Base-by-base conservation (phyloP, 73 alveolate genomes). In the Effrenium voratum region DNA sequence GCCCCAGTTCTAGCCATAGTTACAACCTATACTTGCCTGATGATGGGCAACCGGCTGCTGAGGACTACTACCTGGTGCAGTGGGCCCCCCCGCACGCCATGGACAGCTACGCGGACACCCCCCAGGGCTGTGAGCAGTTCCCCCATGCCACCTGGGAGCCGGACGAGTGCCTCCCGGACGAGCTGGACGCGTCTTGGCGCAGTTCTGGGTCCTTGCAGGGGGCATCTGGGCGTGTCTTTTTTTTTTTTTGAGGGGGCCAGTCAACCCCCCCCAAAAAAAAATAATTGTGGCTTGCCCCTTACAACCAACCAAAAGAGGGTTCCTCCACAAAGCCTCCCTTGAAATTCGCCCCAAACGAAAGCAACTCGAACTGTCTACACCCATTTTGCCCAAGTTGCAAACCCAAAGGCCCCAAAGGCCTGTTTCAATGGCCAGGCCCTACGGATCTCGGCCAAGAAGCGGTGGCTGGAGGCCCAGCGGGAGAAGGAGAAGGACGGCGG, bases 81-180 rank as follows among this genome's bases (percentile, higher is more conserved):
- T 91, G 98, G 98, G 52, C 63, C 34, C n/a, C 50, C 5, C 98
- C 98, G 0, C 81, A 47, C n/a, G 32, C 34, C 34, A 90, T 90
- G 96, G 96, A 90, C 30, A 66, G 87, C 84, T 87, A 63, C 46
- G 68, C 68, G 30, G 73, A 40, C 55, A 41, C 72, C 0, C 73
- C 82, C 8, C 12, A 60, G 3, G 95, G 95, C 2, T 43, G 50
- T 30, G 84, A 87, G 40, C 70, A 59, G 55, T 52, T 40, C 36
- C 85, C 84, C 8, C 73, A 66, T 87, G 95, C 84, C 24, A 87
- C 95, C 50, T 87, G 95, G 95, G 95, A 87, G 70, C 95, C 95
- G 24, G 95, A 87, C 8, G 97, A 90, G 44, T 90, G 97, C 34
- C 97, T 90, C 40, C 97, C 97, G 52, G 97, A 90, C 36, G 73